A percentile compares a stretch with the other conserved stretches of the same genome.
These are phyloP conservation scores for Volvariella volvacea DNA, from an alignment of 1,284 basidiomycete genomes.

Conservation along the genomic window DNA sequence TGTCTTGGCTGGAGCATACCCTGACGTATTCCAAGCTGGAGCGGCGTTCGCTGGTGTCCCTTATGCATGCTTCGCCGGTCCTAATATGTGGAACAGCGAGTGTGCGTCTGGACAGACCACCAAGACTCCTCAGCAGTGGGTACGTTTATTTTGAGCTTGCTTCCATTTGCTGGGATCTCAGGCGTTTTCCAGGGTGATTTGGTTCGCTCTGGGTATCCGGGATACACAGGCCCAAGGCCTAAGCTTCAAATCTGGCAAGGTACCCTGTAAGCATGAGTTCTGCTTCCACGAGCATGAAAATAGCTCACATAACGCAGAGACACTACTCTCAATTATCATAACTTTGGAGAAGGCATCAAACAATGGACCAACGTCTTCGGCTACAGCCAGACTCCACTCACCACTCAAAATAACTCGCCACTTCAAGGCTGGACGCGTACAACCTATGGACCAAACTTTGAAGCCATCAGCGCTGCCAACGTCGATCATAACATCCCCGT, in stretches of 20 bases:
- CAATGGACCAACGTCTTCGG: conserved; percentile 44
- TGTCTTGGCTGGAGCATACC: conserved; percentile 47
- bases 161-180: conserved; percentile 6
- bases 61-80: conserved; percentile 45
- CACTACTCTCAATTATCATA: conserved; percentile 41
- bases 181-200: conserved; percentile 29
- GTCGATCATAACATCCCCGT: conserved; percentile 40
- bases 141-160: conserved; percentile 16
- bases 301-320: conserved; percentile 22
- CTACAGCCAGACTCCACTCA: conserved; percentile 29
- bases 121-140: conserved; percentile 43
- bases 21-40: conserved; percentile 45
- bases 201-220: conserved; percentile 39
- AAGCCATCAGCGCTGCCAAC: conserved; percentile 34
- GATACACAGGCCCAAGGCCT: conserved; percentile 44
- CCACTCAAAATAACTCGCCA: conserved; percentile 30
- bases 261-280: conserved; percentile 29
- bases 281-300: neutral
- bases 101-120: conserved; percentile 39
- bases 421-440: conserved; percentile 35
- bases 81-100: conserved; percentile 40
- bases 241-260: conserved; percentile 53
- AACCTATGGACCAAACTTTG: conserved; percentile 38
- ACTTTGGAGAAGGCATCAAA: conserved; percentile 45
- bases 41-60: conserved; percentile 46